Percentiles rank a stretch among this genome's conserved stretches.
Evolutionary conservation across 164 flowering plant species (phyloP).

Genomic region (Litsea cubeba): DNA sequence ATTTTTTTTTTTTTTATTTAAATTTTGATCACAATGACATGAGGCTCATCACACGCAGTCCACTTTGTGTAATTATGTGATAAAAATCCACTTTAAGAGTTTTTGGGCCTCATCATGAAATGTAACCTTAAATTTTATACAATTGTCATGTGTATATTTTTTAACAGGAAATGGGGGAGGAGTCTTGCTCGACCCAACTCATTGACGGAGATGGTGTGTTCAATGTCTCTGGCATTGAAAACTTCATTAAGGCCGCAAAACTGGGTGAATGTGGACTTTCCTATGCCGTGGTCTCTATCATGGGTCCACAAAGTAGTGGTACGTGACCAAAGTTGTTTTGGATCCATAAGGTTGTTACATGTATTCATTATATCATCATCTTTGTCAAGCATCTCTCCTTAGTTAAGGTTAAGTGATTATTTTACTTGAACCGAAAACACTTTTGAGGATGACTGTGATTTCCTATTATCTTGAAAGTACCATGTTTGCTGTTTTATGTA

Average conservation of each 20-base stretch:
- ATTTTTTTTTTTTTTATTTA: too few relatives aligned
- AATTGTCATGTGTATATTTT: background rate
- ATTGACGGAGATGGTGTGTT: constrained; percentile 92
- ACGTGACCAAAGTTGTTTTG: constrained; percentile 16
- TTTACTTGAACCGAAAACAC: background rate
- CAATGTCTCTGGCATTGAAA: constrained; percentile 61
- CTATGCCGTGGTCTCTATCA: constrained; percentile 92
- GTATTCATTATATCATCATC: background rate
- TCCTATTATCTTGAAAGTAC: background rate
- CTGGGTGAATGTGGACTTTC: constrained; percentile 90
- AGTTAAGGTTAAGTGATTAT: background rate
- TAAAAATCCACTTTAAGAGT: background rate
- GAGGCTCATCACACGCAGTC: too few relatives aligned
- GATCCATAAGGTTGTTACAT: background rate
- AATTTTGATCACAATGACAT: too few relatives aligned
- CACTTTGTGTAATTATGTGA: background rate
- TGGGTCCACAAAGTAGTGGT: constrained; percentile 99
- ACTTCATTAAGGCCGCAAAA: constrained; percentile 66
- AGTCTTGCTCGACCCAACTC: constrained; percentile 71
- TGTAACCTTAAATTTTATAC: background rate
- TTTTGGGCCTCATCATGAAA: background rate
- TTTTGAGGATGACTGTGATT: background rate
- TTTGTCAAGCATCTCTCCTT: background rate
- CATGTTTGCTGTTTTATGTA: background rate
- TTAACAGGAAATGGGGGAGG: constrained; percentile 31